Percentiles rank a stretch among this genome's conserved stretches.
These are phyloP conservation scores for Torulaspora gathmanii DNA, from an alignment of 805 yeast species.

Conservation along the genomic window DNA sequence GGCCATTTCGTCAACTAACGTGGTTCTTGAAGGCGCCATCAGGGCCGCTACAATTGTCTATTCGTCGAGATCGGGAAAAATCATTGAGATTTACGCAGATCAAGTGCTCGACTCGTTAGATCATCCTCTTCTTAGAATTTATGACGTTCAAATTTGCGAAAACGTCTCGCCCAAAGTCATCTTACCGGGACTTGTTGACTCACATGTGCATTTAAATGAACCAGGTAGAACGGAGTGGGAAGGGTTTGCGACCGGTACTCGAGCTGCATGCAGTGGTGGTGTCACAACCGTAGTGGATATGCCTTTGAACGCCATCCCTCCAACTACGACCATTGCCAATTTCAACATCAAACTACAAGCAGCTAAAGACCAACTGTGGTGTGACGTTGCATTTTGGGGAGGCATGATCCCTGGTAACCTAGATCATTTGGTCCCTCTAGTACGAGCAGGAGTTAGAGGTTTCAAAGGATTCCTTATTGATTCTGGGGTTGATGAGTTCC, in stretches of 20 bases:
- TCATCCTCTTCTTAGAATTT: conserved; percentile 41
- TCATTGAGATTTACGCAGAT: conserved; percentile 45
- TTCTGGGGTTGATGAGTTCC: conserved; percentile 95
- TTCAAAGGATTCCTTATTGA: conserved; percentile 91
- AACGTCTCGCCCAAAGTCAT: conserved; percentile 60
- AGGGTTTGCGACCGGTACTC: conserved; percentile 94
- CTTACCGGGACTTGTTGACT: conserved; percentile 87
- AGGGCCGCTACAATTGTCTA: conserved; percentile 62
- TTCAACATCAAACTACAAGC: conserved; percentile 71
- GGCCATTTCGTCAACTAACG: conserved; percentile 59
- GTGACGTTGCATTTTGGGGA: conserved; percentile 95
- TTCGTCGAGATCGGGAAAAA: conserved; percentile 53
- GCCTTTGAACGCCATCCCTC: conserved; percentile 96
- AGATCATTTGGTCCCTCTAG: conserved; percentile 64
- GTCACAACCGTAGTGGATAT: conserved; percentile 93
- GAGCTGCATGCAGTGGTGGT: conserved; percentile 93
- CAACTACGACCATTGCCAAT: conserved; percentile 80
- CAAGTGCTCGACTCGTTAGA: conserved; percentile 35
- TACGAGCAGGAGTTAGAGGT: conserved; percentile 85
- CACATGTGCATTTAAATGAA: conserved; percentile 92
- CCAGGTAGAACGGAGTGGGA: conserved; percentile 99
- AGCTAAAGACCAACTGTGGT: conserved; percentile 80
- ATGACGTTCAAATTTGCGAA: conserved; percentile 44
- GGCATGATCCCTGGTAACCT: conserved; percentile 82
- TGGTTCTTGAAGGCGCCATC: conserved; percentile 45